Evolutionary conservation across 805 yeast species (phyloP).

Genomic region (Metschnikowia lochheadii): DNA sequence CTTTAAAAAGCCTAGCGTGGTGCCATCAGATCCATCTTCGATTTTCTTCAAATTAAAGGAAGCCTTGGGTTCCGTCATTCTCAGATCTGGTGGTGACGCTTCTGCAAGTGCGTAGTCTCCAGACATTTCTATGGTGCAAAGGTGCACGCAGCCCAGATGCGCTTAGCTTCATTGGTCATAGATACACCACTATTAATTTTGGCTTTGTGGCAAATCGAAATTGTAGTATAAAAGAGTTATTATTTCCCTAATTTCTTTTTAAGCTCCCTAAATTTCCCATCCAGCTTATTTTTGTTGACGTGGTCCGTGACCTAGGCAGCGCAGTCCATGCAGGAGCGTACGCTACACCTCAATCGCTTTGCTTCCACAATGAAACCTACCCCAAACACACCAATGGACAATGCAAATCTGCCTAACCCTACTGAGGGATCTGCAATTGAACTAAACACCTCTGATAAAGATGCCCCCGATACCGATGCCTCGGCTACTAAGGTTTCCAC

Average conservation of each 20-base stretch:
- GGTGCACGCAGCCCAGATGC: constrained; percentile 1
- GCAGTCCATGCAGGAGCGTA: neutral
- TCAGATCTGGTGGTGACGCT: neutral
- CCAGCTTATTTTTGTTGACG: neutral
- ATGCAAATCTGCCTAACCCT: neutral
- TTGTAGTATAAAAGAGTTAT: neutral
- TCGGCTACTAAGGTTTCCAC: neutral
- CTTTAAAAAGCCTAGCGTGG: constrained; percentile 29
- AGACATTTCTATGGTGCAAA: neutral
- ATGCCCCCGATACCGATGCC: neutral
- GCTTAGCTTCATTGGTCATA: neutral
- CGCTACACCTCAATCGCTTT: neutral
- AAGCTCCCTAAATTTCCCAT: too few species aligned
- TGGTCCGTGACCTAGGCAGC: constrained; percentile 2
- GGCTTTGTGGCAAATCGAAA: neutral
- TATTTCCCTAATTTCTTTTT: neutral
- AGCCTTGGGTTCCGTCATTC: constrained; percentile 7
- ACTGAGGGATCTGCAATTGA: neutral
- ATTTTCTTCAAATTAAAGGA: constrained; percentile 35
- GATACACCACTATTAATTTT: neutral
- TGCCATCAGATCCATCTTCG: constrained; percentile 35
- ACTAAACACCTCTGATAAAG: neutral
- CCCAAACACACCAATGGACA: constrained; percentile 2
- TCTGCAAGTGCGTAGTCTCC: neutral
- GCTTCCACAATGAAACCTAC: constrained; percentile 1